phyloP scores from a whole-genome alignment of 768 basidiomycete species.

The Lactarius sp. region DNA sequence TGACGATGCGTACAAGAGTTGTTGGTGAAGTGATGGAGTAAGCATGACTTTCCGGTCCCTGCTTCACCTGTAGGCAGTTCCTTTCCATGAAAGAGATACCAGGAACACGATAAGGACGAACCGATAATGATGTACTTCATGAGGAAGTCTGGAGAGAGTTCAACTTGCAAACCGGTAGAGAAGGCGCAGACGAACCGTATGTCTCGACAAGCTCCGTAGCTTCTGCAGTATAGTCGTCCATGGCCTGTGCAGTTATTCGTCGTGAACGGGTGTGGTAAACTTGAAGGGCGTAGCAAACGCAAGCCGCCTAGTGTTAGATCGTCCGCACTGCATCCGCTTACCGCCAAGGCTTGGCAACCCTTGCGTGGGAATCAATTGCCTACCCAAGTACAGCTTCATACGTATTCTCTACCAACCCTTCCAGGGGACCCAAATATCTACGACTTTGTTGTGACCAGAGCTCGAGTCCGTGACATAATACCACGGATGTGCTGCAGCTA shows the following conservation, averaged over 20 bases:
- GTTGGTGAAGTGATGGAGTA: conserved; percentile 94
- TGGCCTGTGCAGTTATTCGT: conserved; percentile 36
- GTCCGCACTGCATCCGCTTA: neutral
- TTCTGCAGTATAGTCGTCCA: conserved; percentile 67
- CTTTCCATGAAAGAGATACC: conserved; percentile 5
- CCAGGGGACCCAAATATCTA: conserved; percentile 87
- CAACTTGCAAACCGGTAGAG: neutral
- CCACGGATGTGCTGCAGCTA: conserved; percentile 75
- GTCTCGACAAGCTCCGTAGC: conserved; percentile 92
- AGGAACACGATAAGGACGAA: conserved; percentile 32
- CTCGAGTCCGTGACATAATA: conserved; percentile 75
- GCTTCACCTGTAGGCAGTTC: conserved; percentile 66
- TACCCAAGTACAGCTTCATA: neutral
- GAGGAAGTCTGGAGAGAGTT: conserved; percentile 69
- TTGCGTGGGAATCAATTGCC: conserved; percentile 6
- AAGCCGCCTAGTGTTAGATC: neutral
- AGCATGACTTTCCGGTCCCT: conserved; percentile 94
- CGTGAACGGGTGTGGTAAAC: neutral
- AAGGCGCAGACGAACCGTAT: conserved; percentile 54
- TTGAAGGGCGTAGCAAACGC: neutral
- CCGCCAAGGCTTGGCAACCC: neutral
- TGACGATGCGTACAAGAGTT: conserved; percentile 70
- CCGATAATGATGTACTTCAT: conserved; percentile 99
- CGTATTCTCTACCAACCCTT: conserved; percentile 65
- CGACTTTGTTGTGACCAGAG: conserved; percentile 47